Evolutionary conservation across 768 basidiomycete genomes (phyloP).

Genomic region (Lactifluus echinatus): DNA sequence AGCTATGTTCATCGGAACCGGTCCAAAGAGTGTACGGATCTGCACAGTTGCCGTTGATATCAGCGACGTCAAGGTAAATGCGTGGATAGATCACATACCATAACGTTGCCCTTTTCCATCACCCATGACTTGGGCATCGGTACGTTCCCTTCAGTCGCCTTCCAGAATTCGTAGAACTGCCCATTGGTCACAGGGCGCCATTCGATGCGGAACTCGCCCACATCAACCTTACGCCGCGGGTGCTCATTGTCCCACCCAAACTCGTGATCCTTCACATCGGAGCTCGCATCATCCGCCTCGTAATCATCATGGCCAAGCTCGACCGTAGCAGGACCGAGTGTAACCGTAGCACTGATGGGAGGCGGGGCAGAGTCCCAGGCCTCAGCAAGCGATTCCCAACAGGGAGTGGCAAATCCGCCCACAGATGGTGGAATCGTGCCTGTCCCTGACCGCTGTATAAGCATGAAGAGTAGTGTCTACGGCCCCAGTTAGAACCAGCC

Average conservation of each 20-base stretch:
- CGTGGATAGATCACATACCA: constrained; percentile 31
- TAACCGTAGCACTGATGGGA: constrained; percentile 38
- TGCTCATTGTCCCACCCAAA: constrained; percentile 97
- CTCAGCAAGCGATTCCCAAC: constrained; percentile 51
- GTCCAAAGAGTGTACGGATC: constrained; percentile 85
- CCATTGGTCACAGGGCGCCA: constrained; percentile 86
- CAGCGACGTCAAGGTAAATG: too few relatives aligned
- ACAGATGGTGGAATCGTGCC: constrained; percentile 73
- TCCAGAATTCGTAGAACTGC: constrained; percentile 68
- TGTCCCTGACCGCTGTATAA: constrained; percentile 69
- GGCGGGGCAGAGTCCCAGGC: constrained; percentile 41
- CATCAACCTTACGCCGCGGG: constrained; percentile 51
- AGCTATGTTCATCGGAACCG: constrained; percentile 67
- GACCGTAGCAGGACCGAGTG: constrained; percentile 51
- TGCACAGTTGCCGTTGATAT: constrained; percentile 20
- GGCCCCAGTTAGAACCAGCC: background rate
- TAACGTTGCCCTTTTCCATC: constrained; percentile 38
- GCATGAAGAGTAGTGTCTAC: constrained; percentile 88
- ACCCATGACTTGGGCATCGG: constrained; percentile 71
- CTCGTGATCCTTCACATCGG: constrained; percentile 42
- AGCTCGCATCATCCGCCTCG: constrained; percentile 54
- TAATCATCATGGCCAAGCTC: constrained; percentile 75
- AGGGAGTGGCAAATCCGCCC: constrained; percentile 63
- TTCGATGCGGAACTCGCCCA: constrained; percentile 66
- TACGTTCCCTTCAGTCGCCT: constrained; percentile 36